A percentile compares a stretch with the other conserved stretches of the same genome.
Evolutionary conservation across 2,329 filamentous ascomycete genomes (phyloP).

Genomic region (Ceratocystis huliohia): DNA sequence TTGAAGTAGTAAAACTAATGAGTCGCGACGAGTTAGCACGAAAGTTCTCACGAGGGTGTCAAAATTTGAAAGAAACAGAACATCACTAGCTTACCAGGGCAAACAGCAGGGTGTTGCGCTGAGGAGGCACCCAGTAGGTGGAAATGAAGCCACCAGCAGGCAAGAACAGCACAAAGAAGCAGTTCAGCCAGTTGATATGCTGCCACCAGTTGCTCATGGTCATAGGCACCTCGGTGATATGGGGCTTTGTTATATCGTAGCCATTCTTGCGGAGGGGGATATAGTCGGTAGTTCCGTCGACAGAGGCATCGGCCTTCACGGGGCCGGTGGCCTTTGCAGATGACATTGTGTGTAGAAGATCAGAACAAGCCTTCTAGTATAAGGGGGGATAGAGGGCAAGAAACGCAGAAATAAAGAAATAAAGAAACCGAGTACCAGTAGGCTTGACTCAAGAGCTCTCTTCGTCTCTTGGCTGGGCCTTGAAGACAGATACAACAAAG

Average conservation of each 20-base stretch:
- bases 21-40: not conserved
- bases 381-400: not conserved
- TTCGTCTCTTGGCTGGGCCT: too few relatives aligned
- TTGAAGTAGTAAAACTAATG: conserved; percentile 55
- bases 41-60: not conserved
- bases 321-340: conserved; percentile 26
- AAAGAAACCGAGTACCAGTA: not conserved
- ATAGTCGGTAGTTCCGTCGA: conserved; percentile 45
- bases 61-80: not conserved
- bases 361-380: too few relatives aligned
- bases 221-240: conserved; percentile 73
- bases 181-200: conserved; percentile 90
- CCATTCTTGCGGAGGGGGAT: conserved; percentile 36
- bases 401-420: conserved; percentile 1
- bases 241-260: conserved; percentile 55
- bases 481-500: not conserved
- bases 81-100: conserved; percentile 34
- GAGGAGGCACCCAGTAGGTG: conserved; percentile 66
- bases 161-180: conserved; percentile 64
- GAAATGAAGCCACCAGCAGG: conserved; percentile 61
- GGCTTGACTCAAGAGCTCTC: too few relatives aligned
- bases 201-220: conserved; percentile 78
- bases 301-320: conserved; percentile 32
- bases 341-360: conserved; percentile 25
- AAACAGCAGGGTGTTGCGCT: conserved; percentile 58